Evolutionary conservation across 768 basidiomycete genomes (phyloP).

Genomic region (Pholiota molesta): DNA sequence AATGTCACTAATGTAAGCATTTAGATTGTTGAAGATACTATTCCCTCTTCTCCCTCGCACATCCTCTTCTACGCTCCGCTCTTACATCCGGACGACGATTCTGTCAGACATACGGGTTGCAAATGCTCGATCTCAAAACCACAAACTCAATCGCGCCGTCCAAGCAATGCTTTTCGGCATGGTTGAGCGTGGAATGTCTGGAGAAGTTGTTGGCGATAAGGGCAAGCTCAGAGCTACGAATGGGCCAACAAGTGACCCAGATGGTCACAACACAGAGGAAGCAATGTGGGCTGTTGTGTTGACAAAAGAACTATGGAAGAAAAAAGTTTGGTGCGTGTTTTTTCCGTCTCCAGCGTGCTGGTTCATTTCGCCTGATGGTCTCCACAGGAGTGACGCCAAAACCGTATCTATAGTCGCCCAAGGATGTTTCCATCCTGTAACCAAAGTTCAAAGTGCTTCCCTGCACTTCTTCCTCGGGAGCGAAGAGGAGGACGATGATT

Average conservation of each 20-base stretch:
- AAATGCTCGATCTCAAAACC: slow-evolving; percentile 86
- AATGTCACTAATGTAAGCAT: slow-evolving; percentile 1
- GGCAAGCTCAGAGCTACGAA: slow-evolving; percentile 60
- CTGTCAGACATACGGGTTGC: slow-evolving; percentile 91
- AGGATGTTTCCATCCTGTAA: slow-evolving; percentile 91
- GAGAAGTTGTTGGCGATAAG: slow-evolving; percentile 81
- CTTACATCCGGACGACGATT: slow-evolving; percentile 91
- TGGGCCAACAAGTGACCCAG: slow-evolving; percentile 39
- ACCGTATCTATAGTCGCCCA: slow-evolving; percentile 89
- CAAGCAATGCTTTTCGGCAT: slow-evolving; percentile 96
- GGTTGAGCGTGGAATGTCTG: slow-evolving; percentile 92
- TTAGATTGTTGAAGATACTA: slow-evolving; percentile 84
- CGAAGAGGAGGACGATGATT: slow-evolving; percentile 75
- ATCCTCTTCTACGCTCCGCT: slow-evolving; percentile 79
- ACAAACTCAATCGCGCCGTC: slow-evolving; percentile 94
- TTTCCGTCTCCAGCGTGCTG: neutral
- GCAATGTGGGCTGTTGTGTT: slow-evolving; percentile 98
- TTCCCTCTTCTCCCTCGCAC: slow-evolving; percentile 96
- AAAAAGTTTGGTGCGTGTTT: slow-evolving; percentile 74
- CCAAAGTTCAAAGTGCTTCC: slow-evolving; percentile 94
- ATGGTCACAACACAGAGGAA: slow-evolving; percentile 66
- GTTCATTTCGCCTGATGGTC: slow-evolving; percentile 1
- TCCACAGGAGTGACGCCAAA: slow-evolving; percentile 81
- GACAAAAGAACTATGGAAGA: slow-evolving; percentile 93
- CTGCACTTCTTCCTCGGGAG: slow-evolving; percentile 96